These are phyloP conservation scores for Colletotrichum agaves DNA, from an alignment of 2,329 filamentous ascomycete genomes.

Conservation along the genomic window DNA sequence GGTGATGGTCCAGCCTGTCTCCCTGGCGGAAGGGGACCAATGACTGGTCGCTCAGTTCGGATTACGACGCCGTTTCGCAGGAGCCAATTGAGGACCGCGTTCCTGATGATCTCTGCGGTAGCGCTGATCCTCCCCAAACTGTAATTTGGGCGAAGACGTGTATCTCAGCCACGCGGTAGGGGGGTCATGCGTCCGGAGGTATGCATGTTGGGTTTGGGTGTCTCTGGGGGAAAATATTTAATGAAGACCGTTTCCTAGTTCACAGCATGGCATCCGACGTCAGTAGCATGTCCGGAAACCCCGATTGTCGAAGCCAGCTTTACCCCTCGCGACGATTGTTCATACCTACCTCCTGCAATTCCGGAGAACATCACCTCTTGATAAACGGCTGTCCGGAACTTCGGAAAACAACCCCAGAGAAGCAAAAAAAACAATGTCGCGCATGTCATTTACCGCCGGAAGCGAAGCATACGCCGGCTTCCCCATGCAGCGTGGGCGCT, in stretches of 20 bases:
- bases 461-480: slow-evolving; percentile 19
- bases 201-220: neutral
- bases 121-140: slow-evolving; percentile 1
- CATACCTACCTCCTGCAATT: neutral
- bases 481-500: slow-evolving; percentile 13
- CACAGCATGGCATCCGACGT: too few relatives aligned
- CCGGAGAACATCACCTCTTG: neutral
- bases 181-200: neutral
- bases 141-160: neutral
- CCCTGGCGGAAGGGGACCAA: neutral
- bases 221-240: neutral
- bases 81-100: neutral
- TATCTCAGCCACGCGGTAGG: slow-evolving; percentile 2
- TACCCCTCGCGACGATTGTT: too few relatives aligned
- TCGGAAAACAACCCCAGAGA: too few relatives aligned
- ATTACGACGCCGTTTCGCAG: neutral
- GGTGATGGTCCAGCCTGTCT: neutral
- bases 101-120: slow-evolving; percentile 6
- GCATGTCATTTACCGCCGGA: slow-evolving; percentile 26
- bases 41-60: neutral
- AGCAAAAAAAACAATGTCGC: slow-evolving; percentile 7
- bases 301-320: too few relatives aligned
- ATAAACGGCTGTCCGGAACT: neutral
- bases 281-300: too few relatives aligned
- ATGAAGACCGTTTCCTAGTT: neutral